Conservation (phyloP, 2,329 filamentous ascomycete genomes). For the Samsoniella hepiali region DNA sequence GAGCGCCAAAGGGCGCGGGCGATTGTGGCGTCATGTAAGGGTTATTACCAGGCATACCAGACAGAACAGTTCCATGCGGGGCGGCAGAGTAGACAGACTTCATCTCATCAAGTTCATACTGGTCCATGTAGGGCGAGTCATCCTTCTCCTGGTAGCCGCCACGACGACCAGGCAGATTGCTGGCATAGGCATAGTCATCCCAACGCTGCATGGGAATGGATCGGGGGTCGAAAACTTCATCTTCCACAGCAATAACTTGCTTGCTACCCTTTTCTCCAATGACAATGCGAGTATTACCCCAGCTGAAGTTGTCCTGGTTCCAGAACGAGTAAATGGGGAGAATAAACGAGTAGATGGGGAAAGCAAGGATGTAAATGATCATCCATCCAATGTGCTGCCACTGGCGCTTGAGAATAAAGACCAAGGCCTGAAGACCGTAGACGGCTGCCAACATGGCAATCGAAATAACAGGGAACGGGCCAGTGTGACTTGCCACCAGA, state of each 20-base stretch:
- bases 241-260: constrained; percentile 81
- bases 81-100: constrained; percentile 93
- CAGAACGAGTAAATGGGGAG: constrained; percentile 98
- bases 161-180: constrained; percentile 87
- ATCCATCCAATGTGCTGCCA: constrained; percentile 99
- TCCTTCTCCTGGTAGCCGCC: constrained; percentile 66
- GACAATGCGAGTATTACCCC: constrained; percentile 98
- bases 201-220: constrained; percentile 92
- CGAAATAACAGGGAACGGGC: constrained; percentile 81
- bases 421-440: constrained; percentile 91
- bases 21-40: constrained; percentile 81
- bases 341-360: constrained; percentile 87
- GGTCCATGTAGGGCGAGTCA: constrained; percentile 65
- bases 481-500: constrained; percentile 62
- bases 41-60: constrained; percentile 71
- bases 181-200: constrained; percentile 89
- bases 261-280: constrained; percentile 91
- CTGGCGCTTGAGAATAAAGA: constrained; percentile 94
- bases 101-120: constrained; percentile 97
- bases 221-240: constrained; percentile 83
- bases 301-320: constrained; percentile 98
- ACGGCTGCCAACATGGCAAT: constrained; percentile 86
- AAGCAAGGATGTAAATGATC: constrained; percentile 96
- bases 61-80: constrained; percentile 81
- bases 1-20: constrained; percentile 65